Conservation (phyloP, 495 filamentous ascomycete species). For the Pyrenopolyporus hunteri region DNA sequence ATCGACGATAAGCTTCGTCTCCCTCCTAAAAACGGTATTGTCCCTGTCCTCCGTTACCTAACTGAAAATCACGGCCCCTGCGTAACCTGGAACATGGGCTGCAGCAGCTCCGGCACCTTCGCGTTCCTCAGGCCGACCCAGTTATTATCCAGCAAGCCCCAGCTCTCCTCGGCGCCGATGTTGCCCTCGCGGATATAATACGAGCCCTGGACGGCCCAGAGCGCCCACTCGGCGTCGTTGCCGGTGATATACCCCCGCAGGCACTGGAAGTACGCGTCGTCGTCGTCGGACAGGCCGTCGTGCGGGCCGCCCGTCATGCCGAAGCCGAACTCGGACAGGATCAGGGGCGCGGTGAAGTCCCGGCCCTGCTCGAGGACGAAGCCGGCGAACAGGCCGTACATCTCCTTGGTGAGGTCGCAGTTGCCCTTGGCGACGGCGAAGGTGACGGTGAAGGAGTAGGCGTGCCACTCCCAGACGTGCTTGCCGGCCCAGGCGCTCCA, state of each 20-base stretch:
- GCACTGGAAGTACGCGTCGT: slow-evolving; percentile 50
- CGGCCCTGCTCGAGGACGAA: slow-evolving; percentile 54
- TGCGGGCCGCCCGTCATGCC: slow-evolving; percentile 50
- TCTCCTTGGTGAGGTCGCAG: slow-evolving; percentile 48
- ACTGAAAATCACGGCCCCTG: slow-evolving; percentile 53
- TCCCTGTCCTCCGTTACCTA: too few species aligned
- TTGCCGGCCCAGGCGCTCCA: slow-evolving; percentile 50
- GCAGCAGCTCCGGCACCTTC: slow-evolving; percentile 43
- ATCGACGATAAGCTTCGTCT: too few species aligned
- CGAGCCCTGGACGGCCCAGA: slow-evolving; percentile 57
- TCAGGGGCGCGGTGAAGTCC: slow-evolving; percentile 53
- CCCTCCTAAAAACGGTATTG: too few species aligned
- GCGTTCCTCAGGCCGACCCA: slow-evolving; percentile 56
- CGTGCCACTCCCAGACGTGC: slow-evolving; percentile 60
- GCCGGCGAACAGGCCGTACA: slow-evolving; percentile 49
- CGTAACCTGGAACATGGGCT: slow-evolving; percentile 50
- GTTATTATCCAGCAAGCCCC: slow-evolving; percentile 50
- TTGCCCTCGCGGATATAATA: slow-evolving; percentile 56
- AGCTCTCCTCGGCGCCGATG: slow-evolving; percentile 52
- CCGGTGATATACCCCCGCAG: slow-evolving; percentile 50
- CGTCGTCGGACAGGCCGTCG: slow-evolving; percentile 43
- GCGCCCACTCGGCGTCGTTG: slow-evolving; percentile 59
- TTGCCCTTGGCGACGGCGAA: slow-evolving; percentile 45
- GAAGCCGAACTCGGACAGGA: slow-evolving; percentile 58
- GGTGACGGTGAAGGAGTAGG: slow-evolving; percentile 56